Percentiles rank a stretch among this genome's conserved stretches.
Conservation (phyloP, 306 rosid genomes). For the Senna siamea region DNA sequence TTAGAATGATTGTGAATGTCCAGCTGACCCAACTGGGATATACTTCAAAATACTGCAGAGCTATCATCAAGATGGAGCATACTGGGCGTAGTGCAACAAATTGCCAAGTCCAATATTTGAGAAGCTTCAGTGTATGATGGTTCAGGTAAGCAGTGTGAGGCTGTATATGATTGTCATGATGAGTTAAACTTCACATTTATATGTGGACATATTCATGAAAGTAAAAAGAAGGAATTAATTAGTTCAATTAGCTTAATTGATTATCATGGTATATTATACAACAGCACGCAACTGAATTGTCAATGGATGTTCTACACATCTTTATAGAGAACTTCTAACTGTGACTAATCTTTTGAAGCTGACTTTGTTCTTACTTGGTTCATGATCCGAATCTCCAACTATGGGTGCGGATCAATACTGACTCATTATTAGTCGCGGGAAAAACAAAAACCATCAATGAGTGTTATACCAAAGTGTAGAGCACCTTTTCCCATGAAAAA, state of each 20-base stretch:
- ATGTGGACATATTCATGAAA: slow-evolving; percentile 16
- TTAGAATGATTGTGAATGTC: slow-evolving; percentile 80
- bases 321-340: slow-evolving; percentile 2
- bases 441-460: neutral
- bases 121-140: slow-evolving; percentile 66
- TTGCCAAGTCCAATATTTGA: slow-evolving; percentile 89
- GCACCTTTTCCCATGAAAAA: neutral
- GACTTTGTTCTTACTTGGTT: neutral
- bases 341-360: neutral
- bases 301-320: neutral
- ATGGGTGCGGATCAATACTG: neutral
- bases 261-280: slow-evolving; percentile 16
- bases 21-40: slow-evolving; percentile 89
- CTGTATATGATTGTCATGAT: slow-evolving; percentile 49
- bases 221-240: neutral
- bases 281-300: neutral
- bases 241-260: slow-evolving; percentile 7
- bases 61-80: slow-evolving; percentile 82
- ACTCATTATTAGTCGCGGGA: slow-evolving; percentile 21
- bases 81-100: slow-evolving; percentile 79
- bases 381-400: neutral
- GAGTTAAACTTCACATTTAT: slow-evolving; percentile 27
- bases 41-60: slow-evolving; percentile 58
- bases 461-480: neutral
- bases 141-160: slow-evolving; percentile 67